A percentile compares a stretch with the other conserved stretches of the same genome.
Conservation (phyloP, 768 basidiomycete genomes). For the Thelephora aurantiotincta region DNA sequence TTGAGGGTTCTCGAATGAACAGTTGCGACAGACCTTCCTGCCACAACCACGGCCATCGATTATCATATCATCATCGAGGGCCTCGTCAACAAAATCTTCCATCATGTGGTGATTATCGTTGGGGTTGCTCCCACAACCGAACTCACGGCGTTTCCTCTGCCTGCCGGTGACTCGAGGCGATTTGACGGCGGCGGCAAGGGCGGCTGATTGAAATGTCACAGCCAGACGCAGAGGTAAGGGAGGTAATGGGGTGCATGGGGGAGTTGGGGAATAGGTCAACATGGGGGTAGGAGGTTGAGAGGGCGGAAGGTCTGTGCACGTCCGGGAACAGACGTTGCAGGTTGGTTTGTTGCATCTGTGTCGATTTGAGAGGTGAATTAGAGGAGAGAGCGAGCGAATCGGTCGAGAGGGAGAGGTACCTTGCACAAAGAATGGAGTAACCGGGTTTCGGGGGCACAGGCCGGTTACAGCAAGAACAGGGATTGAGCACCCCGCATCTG, state of each 20-base stretch:
- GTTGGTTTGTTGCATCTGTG: constrained; percentile 22
- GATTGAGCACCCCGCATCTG: not conserved
- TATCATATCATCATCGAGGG: constrained; percentile 1
- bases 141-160: constrained; percentile 17
- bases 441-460: constrained; percentile 1
- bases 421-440: not conserved
- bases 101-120: constrained; percentile 3
- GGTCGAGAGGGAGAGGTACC: not conserved
- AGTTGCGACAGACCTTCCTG: constrained; percentile 19
- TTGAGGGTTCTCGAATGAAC: constrained; percentile 21
- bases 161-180: constrained; percentile 11
- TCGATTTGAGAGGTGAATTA: not conserved
- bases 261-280: constrained; percentile 20
- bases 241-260: constrained; percentile 8
- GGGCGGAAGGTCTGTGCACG: constrained; percentile 20
- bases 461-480: constrained; percentile 3
- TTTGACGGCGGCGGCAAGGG: not conserved
- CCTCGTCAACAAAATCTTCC: constrained; percentile 4
- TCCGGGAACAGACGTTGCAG: constrained; percentile 23
- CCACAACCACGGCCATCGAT: constrained; percentile 18
- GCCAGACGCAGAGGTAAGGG: constrained; percentile 16
- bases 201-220: constrained; percentile 7
- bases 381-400: not conserved
- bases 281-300: constrained; percentile 24
- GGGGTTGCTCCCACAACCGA: constrained; percentile 9